phyloP scores from a whole-genome alignment of 768 basidiomycete genomes.

The Clitopilus hobsonii region DNA sequence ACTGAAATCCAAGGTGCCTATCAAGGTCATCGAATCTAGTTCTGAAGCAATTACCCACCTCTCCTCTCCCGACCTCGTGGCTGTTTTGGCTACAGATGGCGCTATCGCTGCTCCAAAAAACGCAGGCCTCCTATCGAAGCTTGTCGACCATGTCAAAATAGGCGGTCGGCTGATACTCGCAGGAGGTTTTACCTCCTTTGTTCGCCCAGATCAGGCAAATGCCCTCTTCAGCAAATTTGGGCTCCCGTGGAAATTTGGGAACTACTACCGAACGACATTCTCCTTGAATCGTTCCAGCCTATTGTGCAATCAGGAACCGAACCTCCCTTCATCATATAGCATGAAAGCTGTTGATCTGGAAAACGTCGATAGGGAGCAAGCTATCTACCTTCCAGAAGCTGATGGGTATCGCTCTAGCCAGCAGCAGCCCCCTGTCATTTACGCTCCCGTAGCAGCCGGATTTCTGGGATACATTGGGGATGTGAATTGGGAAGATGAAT shows the following conservation, averaged over 20 bases:
- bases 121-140: conserved; percentile 19
- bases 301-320: conserved; percentile 11
- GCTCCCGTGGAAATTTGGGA: conserved; percentile 19
- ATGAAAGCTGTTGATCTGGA: conserved; percentile 26
- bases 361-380: conserved; percentile 10
- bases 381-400: conserved; percentile 18
- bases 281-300: conserved; percentile 14
- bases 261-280: conserved; percentile 15
- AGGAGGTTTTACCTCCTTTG: conserved; percentile 18
- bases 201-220: conserved; percentile 9
- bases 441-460: conserved; percentile 25
- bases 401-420: conserved; percentile 11
- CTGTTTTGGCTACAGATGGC: conserved; percentile 31
- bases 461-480: conserved; percentile 37
- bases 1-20: neutral
- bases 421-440: conserved; percentile 26
- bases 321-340: conserved; percentile 17
- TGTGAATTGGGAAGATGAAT: conserved; percentile 31
- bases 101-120: conserved; percentile 19
- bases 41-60: conserved; percentile 13
- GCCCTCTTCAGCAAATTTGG: conserved; percentile 19
- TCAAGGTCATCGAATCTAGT: neutral
- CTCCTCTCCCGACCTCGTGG: conserved; percentile 21
- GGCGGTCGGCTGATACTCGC: conserved; percentile 34
- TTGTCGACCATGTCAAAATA: conserved; percentile 26